phyloP scores from a whole-genome alignment of 164 flowering plant genomes.

The Santalum album region DNA sequence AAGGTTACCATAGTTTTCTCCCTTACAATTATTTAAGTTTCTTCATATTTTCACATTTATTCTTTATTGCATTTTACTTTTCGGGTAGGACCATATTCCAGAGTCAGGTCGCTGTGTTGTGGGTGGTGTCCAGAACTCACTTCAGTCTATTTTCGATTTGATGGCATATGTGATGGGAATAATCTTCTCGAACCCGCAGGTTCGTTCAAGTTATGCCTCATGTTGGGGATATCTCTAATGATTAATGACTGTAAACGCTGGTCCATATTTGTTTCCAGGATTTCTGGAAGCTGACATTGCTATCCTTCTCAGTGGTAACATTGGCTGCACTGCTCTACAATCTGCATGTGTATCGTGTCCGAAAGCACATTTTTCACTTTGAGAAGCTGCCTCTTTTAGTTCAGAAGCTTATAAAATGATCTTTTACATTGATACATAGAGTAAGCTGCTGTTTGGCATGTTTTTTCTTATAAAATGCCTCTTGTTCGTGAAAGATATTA shows the following conservation, averaged over 20 bases:
- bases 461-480: too few relatives aligned
- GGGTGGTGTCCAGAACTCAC: constrained; percentile 84
- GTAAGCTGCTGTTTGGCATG: too few relatives aligned
- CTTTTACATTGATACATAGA: too few relatives aligned
- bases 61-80: background rate
- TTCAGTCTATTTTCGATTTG: constrained; percentile 65
- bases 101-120: constrained; percentile 77
- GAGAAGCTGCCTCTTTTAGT: constrained; percentile 25
- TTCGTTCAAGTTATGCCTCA: constrained; percentile 13
- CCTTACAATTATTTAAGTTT: too few relatives aligned
- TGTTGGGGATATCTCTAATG: too few relatives aligned
- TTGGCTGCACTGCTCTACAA: constrained; percentile 42
- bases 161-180: constrained; percentile 65
- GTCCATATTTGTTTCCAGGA: constrained; percentile 29
- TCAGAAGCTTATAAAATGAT: background rate
- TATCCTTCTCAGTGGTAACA: constrained; percentile 40
- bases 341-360: constrained; percentile 33
- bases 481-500: too few relatives aligned
- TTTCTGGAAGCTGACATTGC: constrained; percentile 43
- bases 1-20: too few relatives aligned
- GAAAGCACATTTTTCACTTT: constrained; percentile 61
- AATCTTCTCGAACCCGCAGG: constrained; percentile 70
- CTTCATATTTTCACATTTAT: too few relatives aligned
- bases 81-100: constrained; percentile 58
- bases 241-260: too few relatives aligned